Base-by-base conservation (phyloP, 2,329 filamentous ascomycete genomes). In the Claviceps pusilla region DNA sequence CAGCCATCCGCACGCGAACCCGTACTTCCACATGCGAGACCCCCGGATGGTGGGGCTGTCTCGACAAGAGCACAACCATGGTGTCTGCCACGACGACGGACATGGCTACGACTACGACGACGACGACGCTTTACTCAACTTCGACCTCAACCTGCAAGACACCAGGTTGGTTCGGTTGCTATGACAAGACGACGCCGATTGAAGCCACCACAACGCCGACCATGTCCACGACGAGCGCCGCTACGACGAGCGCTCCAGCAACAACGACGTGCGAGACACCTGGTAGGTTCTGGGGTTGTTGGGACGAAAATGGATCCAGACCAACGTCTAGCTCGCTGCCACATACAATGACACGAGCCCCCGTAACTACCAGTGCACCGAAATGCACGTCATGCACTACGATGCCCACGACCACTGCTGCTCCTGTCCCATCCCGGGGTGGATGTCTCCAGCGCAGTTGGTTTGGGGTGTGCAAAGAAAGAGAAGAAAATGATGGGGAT, bases 1-100 rank as follows among this genome's bases (percentile, higher is more conserved):
- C 78, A 1, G 76, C 76, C 2, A 81, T 79, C 3, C 77, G 78
- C 47, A 86, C 81, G 3, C 77, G 89, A 42, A 95, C 90, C 0
- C 77, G 89, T 48, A 95, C 90, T 0, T 82, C 84, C 54, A 95
- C 89, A 0, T 95, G 90, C 70, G 79, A 93, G 68, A 95, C 90
- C 1, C 90, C 90, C 33, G 89, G 90, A 5, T 95, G 90, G 90
- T 95, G 85, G 84, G 88, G 87, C 28, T 89, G 82, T 64, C 71
- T 87, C 43, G 85, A 88, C 59, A 77, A 83, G 66, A 76, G 76
- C 3, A 84, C 82, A 0, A 75, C 73, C 1, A 70, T 70, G 7
- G 68, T 63, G 7, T 63, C 65, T n/a, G 57, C 58, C 11, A 63
- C 61, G 14, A 70, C 69, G 28, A 66, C 68, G 0, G 68, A 72